phyloP scores from a whole-genome alignment of 768 basidiomycete genomes.

The Mrakia hoshinonis region DNA sequence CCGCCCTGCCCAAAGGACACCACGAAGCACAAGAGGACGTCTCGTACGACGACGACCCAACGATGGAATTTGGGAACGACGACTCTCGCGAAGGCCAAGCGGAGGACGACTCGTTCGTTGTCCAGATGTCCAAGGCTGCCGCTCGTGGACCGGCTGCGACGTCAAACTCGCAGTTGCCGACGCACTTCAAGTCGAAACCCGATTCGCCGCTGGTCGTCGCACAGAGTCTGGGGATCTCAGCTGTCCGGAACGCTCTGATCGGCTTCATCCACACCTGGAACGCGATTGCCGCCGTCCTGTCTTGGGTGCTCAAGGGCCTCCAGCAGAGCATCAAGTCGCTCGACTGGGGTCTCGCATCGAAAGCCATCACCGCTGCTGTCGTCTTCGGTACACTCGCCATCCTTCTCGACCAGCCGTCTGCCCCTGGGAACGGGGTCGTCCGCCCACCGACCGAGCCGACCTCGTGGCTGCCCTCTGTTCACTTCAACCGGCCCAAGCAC shows the following conservation, averaged over 20 bases:
- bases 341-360: constrained; percentile 14
- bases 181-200: background rate
- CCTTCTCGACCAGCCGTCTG: constrained; percentile 6
- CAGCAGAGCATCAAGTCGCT: background rate
- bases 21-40: background rate
- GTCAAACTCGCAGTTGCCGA: background rate
- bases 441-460: constrained; percentile 16
- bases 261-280: constrained; percentile 8
- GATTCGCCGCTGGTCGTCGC: background rate
- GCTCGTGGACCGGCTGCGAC: background rate
- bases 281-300: background rate
- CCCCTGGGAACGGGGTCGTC: background rate
- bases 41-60: constrained; percentile 1
- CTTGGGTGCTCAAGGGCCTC: background rate
- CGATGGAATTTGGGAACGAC: constrained; percentile 5
- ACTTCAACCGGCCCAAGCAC: background rate
- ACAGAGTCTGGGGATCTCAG: background rate
- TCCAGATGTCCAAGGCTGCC: constrained; percentile 12
- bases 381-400: constrained; percentile 6
- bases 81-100: constrained; percentile 6
- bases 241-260: constrained; percentile 11
- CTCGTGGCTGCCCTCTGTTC: constrained; percentile 24
- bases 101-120: constrained; percentile 18
- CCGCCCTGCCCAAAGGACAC: background rate
- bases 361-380: background rate